A percentile compares a stretch with the other conserved stretches of the same genome.
Conservation (phyloP, 305 asterid species). For the Euphrasia arctica region DNA sequence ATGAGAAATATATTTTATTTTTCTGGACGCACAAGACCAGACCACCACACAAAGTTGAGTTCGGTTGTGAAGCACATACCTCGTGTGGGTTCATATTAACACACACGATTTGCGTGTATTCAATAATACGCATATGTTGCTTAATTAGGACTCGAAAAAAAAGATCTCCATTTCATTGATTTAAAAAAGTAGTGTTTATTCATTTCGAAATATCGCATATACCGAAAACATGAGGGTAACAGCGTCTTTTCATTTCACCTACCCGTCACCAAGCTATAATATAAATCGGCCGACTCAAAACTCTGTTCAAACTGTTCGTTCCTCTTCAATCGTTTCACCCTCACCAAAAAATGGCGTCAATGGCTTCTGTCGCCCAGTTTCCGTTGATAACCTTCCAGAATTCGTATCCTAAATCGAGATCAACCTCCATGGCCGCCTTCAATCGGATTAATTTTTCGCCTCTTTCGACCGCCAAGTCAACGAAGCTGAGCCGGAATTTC, state of each 20-base stretch:
- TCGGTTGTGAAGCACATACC: too few species aligned
- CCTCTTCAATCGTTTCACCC: constrained; percentile 41
- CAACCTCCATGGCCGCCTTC: constrained; percentile 16
- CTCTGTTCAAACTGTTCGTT: not conserved
- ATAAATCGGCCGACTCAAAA: not conserved
- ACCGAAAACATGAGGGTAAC: not conserved
- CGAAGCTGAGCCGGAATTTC: constrained; percentile 28
- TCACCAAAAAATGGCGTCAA: constrained; percentile 51
- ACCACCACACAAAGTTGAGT: too few species aligned
- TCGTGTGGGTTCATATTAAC: too few species aligned
- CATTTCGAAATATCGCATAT: too few species aligned
- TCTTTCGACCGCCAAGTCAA: constrained; percentile 11
- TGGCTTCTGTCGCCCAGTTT: constrained; percentile 42
- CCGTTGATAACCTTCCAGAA: constrained; percentile 22
- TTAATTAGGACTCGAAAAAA: too few species aligned
- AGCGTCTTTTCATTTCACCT: not conserved
- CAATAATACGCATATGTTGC: too few species aligned
- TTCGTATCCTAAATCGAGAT: constrained; percentile 22
- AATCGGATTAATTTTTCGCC: constrained; percentile 34
- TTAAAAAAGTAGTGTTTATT: too few species aligned
- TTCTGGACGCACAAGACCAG: too few species aligned
- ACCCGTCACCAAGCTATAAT: not conserved
- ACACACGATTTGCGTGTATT: too few species aligned
- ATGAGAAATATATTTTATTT: too few species aligned
- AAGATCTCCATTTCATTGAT: too few species aligned